Percentiles rank a stretch among this genome's conserved stretches.
These are phyloP conservation scores for Leishmania arabica DNA, from an alignment of 208 protist species.

Conservation along the genomic window DNA sequence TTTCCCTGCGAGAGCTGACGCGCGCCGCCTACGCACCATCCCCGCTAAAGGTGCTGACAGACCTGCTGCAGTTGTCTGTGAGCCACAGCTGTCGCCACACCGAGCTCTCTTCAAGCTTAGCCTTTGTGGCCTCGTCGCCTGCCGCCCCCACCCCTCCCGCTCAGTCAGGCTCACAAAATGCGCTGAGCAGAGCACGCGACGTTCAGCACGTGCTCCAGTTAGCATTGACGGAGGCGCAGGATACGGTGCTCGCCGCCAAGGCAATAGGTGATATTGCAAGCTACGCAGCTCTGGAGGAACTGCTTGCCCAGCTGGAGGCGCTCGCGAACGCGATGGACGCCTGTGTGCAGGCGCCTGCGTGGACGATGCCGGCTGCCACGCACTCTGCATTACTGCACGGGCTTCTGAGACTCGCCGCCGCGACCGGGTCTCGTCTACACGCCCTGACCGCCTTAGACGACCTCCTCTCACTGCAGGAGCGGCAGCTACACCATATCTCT, in stretches of 20 bases:
- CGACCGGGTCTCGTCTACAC: conserved; percentile 35
- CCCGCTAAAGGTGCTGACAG: conserved; percentile 58
- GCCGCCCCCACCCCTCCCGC: neutral
- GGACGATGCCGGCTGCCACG: conserved; percentile 41
- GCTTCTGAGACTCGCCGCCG: conserved; percentile 36
- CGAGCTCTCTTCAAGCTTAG: neutral
- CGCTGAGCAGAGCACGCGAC: conserved; percentile 26
- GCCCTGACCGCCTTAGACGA: conserved; percentile 55
- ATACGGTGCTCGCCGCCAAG: conserved; percentile 29
- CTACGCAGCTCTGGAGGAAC: conserved; percentile 21
- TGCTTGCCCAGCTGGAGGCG: conserved; percentile 13
- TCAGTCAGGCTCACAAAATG: conserved; percentile 7
- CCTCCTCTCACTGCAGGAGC: conserved; percentile 53
- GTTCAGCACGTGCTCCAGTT: conserved; percentile 26
- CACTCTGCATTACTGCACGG: conserved; percentile 52
- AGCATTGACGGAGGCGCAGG: conserved; percentile 25
- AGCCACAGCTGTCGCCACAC: neutral
- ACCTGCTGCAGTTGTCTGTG: conserved; percentile 42
- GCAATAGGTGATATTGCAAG: conserved; percentile 35
- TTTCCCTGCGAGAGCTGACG: conserved; percentile 47
- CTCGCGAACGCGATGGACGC: conserved; percentile 17
- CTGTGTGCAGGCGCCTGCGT: conserved; percentile 16
- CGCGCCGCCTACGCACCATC: conserved; percentile 63
- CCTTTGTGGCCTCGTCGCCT: neutral
- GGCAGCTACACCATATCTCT: conserved; percentile 11